Evolutionary conservation across 139 green algal genomes (phyloP).

Genomic region (Spirogloea muscicola): DNA sequence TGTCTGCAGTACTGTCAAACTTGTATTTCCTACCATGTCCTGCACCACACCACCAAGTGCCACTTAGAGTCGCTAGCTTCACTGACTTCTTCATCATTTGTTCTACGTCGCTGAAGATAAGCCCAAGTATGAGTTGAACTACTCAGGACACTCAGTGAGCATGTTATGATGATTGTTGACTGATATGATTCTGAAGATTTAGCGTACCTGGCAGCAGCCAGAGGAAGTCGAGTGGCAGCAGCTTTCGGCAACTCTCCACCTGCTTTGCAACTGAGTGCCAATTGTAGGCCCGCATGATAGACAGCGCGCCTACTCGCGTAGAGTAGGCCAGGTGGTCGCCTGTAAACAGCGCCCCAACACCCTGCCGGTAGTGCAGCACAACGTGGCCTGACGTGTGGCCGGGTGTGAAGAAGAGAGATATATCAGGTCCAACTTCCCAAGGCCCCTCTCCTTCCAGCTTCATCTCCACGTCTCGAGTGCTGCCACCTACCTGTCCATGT

Average conservation of each 20-base stretch:
- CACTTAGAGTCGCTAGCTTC: too few relatives aligned
- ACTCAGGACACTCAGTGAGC: too few relatives aligned
- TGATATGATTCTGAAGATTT: too few relatives aligned
- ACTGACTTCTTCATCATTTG: too few relatives aligned
- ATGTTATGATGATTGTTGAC: too few relatives aligned
- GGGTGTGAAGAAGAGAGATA: conserved; percentile 28
- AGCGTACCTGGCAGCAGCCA: conserved; percentile 33
- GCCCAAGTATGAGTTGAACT: too few relatives aligned
- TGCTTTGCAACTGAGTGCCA: conserved; percentile 17
- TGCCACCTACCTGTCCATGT: neutral
- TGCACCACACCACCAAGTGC: too few relatives aligned
- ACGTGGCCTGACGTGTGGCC: conserved; percentile 21
- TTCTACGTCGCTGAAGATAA: too few relatives aligned
- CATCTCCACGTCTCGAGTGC: conserved; percentile 22
- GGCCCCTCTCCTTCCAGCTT: conserved; percentile 21
- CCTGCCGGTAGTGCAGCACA: neutral
- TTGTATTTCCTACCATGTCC: too few relatives aligned
- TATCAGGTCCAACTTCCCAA: conserved; percentile 17
- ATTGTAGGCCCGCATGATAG: neutral
- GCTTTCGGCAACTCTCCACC: conserved; percentile 5
- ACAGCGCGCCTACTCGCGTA: neutral
- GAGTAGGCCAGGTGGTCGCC: conserved; percentile 37
- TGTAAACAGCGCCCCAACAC: conserved; percentile 15
- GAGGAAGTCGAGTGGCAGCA: conserved; percentile 15
- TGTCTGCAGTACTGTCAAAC: too few relatives aligned